Evolutionary conservation across 2,329 filamentous ascomycete species (phyloP).

Genomic region (Venturiaceae sp.): DNA sequence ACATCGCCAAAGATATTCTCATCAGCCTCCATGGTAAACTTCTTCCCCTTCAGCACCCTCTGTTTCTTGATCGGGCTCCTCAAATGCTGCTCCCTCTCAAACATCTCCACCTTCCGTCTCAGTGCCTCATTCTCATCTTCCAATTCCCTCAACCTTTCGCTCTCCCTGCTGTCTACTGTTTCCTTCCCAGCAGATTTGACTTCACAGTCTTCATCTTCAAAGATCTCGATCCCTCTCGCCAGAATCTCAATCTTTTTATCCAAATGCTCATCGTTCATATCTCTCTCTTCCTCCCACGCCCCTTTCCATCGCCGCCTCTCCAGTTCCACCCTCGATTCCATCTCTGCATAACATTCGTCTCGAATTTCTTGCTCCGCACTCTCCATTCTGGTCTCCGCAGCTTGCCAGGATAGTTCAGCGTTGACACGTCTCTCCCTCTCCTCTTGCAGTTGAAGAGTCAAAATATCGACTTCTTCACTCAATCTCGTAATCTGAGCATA

Average conservation of each 20-base stretch:
- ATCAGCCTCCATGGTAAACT: conserved; percentile 28
- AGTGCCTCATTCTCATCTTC: conserved; percentile 37
- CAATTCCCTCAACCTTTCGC: conserved; percentile 24
- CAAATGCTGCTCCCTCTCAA: conserved; percentile 28
- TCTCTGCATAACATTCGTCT: conserved; percentile 81
- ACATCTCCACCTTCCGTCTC: conserved; percentile 25
- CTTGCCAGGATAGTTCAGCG: conserved; percentile 63
- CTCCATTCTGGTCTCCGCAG: conserved; percentile 53
- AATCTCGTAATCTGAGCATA: conserved; percentile 75
- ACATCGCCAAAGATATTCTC: conserved; percentile 3
- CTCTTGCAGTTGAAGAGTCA: conserved; percentile 58
- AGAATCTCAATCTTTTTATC: conserved; percentile 79
- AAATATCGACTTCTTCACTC: conserved; percentile 63
- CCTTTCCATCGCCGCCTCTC: conserved; percentile 77
- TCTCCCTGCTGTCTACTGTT: background rate
- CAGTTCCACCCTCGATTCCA: conserved; percentile 64
- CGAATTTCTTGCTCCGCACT: conserved; percentile 77
- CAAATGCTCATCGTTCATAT: conserved; percentile 72
- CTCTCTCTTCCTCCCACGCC: conserved; percentile 64
- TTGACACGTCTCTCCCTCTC: conserved; percentile 62
- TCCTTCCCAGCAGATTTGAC: background rate
- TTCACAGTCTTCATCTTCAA: conserved; percentile 23
- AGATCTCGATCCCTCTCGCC: conserved; percentile 40
- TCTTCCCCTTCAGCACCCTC: conserved; percentile 38
- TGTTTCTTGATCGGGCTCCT: conserved; percentile 37